phyloP scores from a whole-genome alignment of 176 grass and related monocot species.

The Avena insularis region DNA sequence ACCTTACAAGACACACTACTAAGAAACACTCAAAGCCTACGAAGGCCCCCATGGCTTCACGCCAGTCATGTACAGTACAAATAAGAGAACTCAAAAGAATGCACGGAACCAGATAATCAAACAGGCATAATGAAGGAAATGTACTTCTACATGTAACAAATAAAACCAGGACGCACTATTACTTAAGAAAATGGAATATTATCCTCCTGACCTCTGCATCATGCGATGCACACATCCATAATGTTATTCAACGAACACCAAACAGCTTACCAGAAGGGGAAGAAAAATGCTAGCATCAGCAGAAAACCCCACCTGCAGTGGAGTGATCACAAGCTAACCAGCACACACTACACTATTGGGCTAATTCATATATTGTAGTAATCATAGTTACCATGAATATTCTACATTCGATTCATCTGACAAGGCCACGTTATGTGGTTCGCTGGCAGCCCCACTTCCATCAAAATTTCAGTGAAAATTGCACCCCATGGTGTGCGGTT shows the following conservation, averaged over 20 bases:
- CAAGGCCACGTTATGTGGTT: neutral
- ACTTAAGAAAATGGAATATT: neutral
- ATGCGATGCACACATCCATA: neutral
- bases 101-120: constrained; percentile 10
- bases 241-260: neutral
- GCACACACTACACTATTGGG: neutral
- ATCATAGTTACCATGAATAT: constrained; percentile 15
- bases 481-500: neutral
- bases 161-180: neutral
- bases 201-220: neutral
- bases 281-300: neutral
- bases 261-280: neutral
- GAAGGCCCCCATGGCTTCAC: neutral
- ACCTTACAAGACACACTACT: constrained; percentile 15
- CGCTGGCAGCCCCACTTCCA: neutral
- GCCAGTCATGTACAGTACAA: neutral
- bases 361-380: neutral
- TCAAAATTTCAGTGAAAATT: constrained; percentile 7
- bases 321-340: neutral
- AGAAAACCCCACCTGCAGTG: no score
- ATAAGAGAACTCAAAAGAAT: constrained; percentile 24
- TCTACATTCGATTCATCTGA: neutral
- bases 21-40: constrained; percentile 4
- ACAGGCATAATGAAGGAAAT: constrained; percentile 21
- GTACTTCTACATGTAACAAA: constrained; percentile 25